Percentiles rank a stretch among this genome's conserved stretches.
Evolutionary conservation across 768 basidiomycete species (phyloP).

Genomic region (Symmetrospora coprosmae): DNA sequence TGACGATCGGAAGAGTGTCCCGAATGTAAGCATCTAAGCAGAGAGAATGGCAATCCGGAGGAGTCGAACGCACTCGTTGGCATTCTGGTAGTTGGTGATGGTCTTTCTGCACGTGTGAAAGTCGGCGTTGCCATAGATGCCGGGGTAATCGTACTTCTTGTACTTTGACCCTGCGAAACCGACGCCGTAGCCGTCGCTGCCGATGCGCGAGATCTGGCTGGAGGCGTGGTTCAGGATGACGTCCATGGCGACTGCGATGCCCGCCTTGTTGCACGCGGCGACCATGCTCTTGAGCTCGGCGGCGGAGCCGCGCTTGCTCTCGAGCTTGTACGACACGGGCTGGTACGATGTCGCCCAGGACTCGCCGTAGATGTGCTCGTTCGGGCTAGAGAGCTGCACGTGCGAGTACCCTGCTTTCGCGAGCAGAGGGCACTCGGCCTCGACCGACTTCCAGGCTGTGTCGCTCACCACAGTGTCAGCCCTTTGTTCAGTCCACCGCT

Average conservation of each 20-base stretch:
- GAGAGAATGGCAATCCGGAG: too few species aligned
- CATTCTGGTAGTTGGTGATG: background rate
- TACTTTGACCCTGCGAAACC: background rate
- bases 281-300: constrained; percentile 1
- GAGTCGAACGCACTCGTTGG: background rate
- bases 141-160: constrained; percentile 2
- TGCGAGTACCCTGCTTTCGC: background rate
- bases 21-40: too few species aligned
- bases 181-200: background rate
- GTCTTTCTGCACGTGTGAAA: background rate
- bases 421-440: background rate
- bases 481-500: background rate
- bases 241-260: constrained; percentile 10
- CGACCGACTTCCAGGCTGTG: background rate
- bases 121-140: background rate
- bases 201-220: too few species aligned
- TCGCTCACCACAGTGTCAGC: background rate
- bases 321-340: constrained; percentile 3
- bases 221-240: background rate
- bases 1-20: background rate
- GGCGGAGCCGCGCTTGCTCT: background rate
- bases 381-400: background rate
- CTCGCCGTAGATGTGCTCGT: background rate
- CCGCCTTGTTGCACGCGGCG: background rate
- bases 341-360: background rate